Base-by-base conservation (phyloP, 176 grass and related monocot genomes). In the Aegilops sharonensis region DNA sequence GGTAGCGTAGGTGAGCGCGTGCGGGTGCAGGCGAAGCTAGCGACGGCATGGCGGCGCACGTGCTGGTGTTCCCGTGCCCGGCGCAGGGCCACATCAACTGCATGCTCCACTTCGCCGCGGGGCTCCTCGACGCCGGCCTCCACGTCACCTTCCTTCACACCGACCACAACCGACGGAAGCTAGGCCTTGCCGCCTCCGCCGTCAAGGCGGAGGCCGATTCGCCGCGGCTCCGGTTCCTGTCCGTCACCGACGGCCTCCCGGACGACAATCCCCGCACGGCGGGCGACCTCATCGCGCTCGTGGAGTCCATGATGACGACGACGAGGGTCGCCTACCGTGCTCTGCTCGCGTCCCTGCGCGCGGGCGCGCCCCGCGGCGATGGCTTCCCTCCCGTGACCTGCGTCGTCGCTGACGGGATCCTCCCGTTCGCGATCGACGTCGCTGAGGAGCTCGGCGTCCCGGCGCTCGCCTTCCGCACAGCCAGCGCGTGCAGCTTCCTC, bases 51-150 rank as follows among this genome's bases (percentile, higher is more conserved):
- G 66, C 14, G 31, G 32, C 66, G 30, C 66, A 69, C 32, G 66
- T 69, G 66, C 32, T 69, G 8, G 66, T 69, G 66, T 69, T 69
- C 66, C 66, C 66, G 31, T 69, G 66, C 31, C 66, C 66, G 31
- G 66, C 66, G 66, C 66, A 69, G 66, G 66, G 66, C 66, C 66
- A 69, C 66, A 69, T 69, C 66, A 69, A 69, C 66, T 69, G 66
- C 66, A 69, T 69, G 66, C 66, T 69, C 66, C 66, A 69, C 17
- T 69, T 69, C 32, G 32, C 66, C 17, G 66, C 66, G 0, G 66
- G 66, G 8, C 66, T 69, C 31, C 66, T 69, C 66, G 66, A 69
- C 66, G 68, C 68, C 35, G 68, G 68, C 36, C 35, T 71, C 35
- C 68, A 71, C 35, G 68, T 71, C 35, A 71, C 68, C 20, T 39